These are phyloP conservation scores for Conticribra guillardii DNA, from an alignment of 108 stramenopile genomes.

Conservation along the genomic window DNA sequence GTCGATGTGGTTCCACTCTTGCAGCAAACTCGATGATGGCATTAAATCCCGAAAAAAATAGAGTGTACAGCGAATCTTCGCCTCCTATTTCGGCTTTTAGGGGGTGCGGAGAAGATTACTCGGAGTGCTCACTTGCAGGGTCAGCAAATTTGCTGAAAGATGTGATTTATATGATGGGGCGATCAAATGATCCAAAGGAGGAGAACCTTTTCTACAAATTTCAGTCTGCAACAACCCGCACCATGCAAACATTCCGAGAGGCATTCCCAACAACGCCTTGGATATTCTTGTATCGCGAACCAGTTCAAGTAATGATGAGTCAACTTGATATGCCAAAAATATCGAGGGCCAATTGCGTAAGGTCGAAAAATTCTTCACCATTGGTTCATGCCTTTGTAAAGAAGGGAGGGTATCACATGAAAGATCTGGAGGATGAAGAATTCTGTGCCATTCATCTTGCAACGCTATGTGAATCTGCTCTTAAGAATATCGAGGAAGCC, in stretches of 20 bases:
- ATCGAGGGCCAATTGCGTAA: conserved; percentile 63
- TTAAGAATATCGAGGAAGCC: conserved; percentile 42
- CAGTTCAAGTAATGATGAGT: conserved; percentile 94
- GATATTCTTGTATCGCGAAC: conserved; percentile 95
- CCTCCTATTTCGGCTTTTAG: conserved; percentile 75
- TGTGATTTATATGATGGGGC: conserved; percentile 77
- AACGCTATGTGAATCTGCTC: conserved; percentile 74
- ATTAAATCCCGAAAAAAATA: conserved; percentile 71
- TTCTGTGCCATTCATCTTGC: conserved; percentile 88
- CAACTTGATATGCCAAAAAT: conserved; percentile 54
- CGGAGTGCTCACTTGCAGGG: conserved; percentile 39
- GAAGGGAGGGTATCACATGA: conserved; percentile 33
- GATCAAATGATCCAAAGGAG: conserved; percentile 71
- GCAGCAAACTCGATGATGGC: conserved; percentile 92
- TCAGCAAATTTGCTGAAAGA: conserved; percentile 64
- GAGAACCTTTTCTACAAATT: conserved; percentile 94
- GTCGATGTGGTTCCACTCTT: conserved; percentile 92
- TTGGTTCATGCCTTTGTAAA: conserved; percentile 36
- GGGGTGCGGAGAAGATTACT: conserved; percentile 60
- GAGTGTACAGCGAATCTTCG: conserved; percentile 86
- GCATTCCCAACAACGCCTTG: conserved; percentile 94
- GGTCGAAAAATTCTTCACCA: conserved; percentile 41
- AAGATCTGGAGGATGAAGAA: conserved; percentile 54
- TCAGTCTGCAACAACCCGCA: conserved; percentile 80
- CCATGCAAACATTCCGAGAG: conserved; percentile 65